Conservation (phyloP, 169 alveolate genomes). For the Eimeria sp. region DNA sequence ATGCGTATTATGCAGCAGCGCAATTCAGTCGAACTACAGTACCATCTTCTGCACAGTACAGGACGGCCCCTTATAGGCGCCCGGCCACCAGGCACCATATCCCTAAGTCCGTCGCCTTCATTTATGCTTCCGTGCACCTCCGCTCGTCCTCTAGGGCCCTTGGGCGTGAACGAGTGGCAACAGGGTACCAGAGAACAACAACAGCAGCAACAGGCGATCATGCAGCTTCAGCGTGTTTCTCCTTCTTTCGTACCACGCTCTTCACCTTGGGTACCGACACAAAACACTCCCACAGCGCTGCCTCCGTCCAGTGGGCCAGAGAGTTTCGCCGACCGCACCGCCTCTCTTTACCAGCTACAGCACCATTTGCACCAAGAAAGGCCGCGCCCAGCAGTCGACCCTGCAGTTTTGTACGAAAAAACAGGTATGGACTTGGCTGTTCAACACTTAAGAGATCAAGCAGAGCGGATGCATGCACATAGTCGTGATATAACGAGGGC, state of each 20-base stretch:
- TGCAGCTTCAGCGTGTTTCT: constrained; percentile 35
- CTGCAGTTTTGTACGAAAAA: constrained; percentile 72
- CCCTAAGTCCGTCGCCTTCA: constrained; percentile 59
- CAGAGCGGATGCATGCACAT: constrained; percentile 71
- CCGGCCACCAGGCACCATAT: background rate
- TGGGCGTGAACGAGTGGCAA: constrained; percentile 37
- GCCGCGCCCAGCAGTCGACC: constrained; percentile 71
- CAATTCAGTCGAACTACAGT: constrained; percentile 76
- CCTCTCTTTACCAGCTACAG: constrained; percentile 26
- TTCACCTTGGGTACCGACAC: background rate
- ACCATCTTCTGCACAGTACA: constrained; percentile 62
- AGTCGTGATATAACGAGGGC: constrained; percentile 75
- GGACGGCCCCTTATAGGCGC: constrained; percentile 74
- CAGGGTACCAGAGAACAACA: constrained; percentile 49
- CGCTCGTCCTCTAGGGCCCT: constrained; percentile 39
- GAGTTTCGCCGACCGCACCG: constrained; percentile 24
- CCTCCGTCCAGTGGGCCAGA: constrained; percentile 6
- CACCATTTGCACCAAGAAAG: constrained; percentile 45
- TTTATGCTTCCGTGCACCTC: constrained; percentile 68
- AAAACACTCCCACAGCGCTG: background rate
- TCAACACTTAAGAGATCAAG: constrained; percentile 61
- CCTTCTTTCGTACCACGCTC: background rate
- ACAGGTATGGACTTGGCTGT: constrained; percentile 77
- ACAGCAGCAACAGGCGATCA: constrained; percentile 51
- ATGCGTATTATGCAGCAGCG: constrained; percentile 61